These are phyloP conservation scores for Tulasnella sp. DNA, from an alignment of 768 basidiomycete genomes.

Conservation along the genomic window DNA sequence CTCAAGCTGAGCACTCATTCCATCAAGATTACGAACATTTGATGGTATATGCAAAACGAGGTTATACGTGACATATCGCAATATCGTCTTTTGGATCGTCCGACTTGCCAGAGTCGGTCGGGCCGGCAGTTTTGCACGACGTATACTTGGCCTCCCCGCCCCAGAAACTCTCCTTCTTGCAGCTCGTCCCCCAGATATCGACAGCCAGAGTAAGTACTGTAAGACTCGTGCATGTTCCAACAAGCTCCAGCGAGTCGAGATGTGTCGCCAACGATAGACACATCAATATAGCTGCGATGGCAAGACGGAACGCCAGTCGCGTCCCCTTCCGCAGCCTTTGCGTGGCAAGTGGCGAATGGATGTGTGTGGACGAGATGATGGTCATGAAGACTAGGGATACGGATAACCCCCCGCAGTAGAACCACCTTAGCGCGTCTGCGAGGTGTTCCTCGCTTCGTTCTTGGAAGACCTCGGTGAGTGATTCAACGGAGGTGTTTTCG, in stretches of 20 bases:
- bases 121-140: too few relatives aligned
- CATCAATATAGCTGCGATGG: not conserved
- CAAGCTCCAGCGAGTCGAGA: conserved; percentile 8
- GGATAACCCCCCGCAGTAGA: not conserved
- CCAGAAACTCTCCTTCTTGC: not conserved
- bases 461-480: not conserved
- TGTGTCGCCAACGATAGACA: not conserved
- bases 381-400: conserved; percentile 2
- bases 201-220: conserved; percentile 4
- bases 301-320: not conserved
- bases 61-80: too few relatives aligned
- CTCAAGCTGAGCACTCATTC: too few relatives aligned
- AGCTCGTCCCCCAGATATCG: not conserved
- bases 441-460: not conserved
- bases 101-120: too few relatives aligned
- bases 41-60: too few relatives aligned
- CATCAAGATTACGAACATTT: too few relatives aligned
- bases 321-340: not conserved
- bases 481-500: not conserved
- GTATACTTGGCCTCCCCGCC: not conserved
- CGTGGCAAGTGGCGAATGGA: not conserved
- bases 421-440: not conserved
- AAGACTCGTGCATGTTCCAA: not conserved
- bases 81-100: too few relatives aligned
- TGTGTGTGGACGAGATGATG: too few relatives aligned